phyloP scores from a whole-genome alignment of 2,329 filamentous ascomycete species.

The Mycosphaerella arachidis region DNA sequence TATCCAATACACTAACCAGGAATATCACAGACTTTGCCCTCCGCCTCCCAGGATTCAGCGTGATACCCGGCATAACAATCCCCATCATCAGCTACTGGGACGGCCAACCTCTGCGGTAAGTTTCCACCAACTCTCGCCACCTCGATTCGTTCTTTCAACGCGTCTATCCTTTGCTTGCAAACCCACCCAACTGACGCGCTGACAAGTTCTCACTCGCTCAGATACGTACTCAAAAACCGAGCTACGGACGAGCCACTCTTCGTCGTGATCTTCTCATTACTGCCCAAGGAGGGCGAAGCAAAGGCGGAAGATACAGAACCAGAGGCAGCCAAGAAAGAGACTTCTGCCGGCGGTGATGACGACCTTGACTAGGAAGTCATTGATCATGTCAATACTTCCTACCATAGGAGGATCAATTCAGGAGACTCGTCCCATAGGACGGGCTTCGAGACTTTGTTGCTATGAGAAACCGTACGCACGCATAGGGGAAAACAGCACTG shows the following conservation, averaged over 20 bases:
- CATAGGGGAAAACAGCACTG: background rate
- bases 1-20: background rate
- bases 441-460: background rate
- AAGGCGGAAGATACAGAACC: slow-evolving; percentile 10
- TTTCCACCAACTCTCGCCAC: slow-evolving; percentile 21
- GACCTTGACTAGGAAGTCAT: slow-evolving; percentile 19
- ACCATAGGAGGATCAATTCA: background rate
- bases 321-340: slow-evolving; percentile 7
- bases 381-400: background rate
- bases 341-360: slow-evolving; percentile 11
- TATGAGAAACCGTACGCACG: too few species aligned
- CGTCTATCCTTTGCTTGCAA: slow-evolving; percentile 1
- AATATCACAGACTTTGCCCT: slow-evolving; percentile 58
- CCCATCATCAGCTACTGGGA: slow-evolving; percentile 77
- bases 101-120: slow-evolving; percentile 69
- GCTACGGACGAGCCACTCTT: slow-evolving; percentile 70
- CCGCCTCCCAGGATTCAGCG: slow-evolving; percentile 56
- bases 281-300: slow-evolving; percentile 54
- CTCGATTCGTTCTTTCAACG: slow-evolving; percentile 30
- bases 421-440: background rate
- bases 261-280: slow-evolving; percentile 73
- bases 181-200: slow-evolving; percentile 24
- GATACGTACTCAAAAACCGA: slow-evolving; percentile 86
- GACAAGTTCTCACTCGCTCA: slow-evolving; percentile 71
- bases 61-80: slow-evolving; percentile 60